Conservation (phyloP, 306 rosid species). For the cucumber (Cucumis sativus) region Cucumber_9930_V3 NC_026661.2:4722501-4723000, state of each 20-base stretch:
- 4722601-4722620: neutral
- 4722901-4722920: conserved; percentile 18
- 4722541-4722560: neutral
- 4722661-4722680: conserved; percentile 3
- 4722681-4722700: conserved; percentile 17
- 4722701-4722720: conserved; percentile 27
- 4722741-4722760: conserved; percentile 3
- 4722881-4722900: conserved; percentile 20
- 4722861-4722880: conserved; percentile 23
- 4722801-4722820: conserved; percentile 9
- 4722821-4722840: conserved; percentile 32
- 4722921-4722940: conserved; percentile 10
- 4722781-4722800: neutral
- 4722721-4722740: neutral
- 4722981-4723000: neutral
- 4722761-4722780: conserved; percentile 25
- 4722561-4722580: conserved; percentile 4
- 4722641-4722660: conserved; percentile 13
- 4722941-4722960: conserved; percentile 11
- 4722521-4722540: neutral
- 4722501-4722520: neutral
- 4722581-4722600: neutral
- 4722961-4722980: neutral
- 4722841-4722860: conserved; percentile 11
- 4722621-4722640: conserved; percentile 8